Conservation (phyloP, 768 basidiomycete species). For the Plicaturopsis crispa region DNA sequence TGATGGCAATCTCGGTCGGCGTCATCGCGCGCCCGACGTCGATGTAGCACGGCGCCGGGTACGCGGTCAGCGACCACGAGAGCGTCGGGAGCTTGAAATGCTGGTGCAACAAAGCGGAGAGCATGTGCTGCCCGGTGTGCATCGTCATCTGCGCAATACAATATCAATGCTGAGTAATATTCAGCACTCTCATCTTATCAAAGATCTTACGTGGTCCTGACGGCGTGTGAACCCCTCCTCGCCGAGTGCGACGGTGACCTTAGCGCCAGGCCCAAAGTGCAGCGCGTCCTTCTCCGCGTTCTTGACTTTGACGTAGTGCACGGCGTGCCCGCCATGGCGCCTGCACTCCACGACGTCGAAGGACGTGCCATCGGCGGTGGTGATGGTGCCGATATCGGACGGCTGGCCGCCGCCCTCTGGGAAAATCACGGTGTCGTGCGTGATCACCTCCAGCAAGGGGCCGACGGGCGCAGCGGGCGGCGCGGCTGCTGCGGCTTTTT, state of each 20-base stretch:
- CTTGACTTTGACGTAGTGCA: conserved; percentile 56
- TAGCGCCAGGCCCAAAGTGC: conserved; percentile 42
- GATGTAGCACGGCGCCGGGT: conserved; percentile 66
- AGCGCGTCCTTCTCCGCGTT: conserved; percentile 28
- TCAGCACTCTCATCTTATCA: too few species aligned
- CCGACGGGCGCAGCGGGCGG: conserved; percentile 29
- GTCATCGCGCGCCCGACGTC: conserved; percentile 69
- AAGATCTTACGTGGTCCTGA: conserved; percentile 58
- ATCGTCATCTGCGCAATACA: conserved; percentile 54
- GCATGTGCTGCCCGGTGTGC: conserved; percentile 80
- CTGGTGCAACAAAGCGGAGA: conserved; percentile 73
- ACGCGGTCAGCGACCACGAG: conserved; percentile 72
- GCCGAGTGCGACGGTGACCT: conserved; percentile 47
- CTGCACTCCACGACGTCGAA: conserved; percentile 63
- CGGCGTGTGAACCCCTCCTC: conserved; percentile 56
- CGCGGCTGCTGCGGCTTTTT: conserved; percentile 43
- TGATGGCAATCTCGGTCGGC: conserved; percentile 46
- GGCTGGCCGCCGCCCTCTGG: conserved; percentile 83
- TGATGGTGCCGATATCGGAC: conserved; percentile 59
- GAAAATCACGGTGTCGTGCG: conserved; percentile 75
- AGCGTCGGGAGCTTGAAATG: conserved; percentile 60
- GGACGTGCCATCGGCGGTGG: conserved; percentile 30
- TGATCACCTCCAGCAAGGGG: conserved; percentile 54
- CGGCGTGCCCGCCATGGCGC: conserved; percentile 63
- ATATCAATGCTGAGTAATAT: conserved; percentile 1